Percentiles rank a stretch among this genome's conserved stretches.
Evolutionary conservation across 1,139 yeast species (phyloP).

Genomic region (Candida labiduridarum): DNA sequence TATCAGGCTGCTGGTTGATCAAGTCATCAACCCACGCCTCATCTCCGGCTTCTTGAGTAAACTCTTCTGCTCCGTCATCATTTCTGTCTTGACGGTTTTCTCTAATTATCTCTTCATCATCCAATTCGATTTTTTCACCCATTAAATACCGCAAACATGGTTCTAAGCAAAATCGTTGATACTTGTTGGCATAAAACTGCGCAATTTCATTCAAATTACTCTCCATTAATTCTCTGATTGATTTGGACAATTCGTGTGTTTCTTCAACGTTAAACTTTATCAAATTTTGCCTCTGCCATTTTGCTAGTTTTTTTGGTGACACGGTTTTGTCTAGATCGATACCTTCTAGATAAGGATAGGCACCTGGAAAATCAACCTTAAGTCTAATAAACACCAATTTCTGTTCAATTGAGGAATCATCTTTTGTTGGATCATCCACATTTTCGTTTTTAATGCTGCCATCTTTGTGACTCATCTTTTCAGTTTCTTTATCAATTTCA

Average conservation of each 20-base stretch:
- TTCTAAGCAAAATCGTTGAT: conserved; percentile 73
- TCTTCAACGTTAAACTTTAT: conserved; percentile 71
- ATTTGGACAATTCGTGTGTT: conserved; percentile 62
- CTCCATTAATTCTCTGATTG: conserved; percentile 52
- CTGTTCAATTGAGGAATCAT: conserved; percentile 33
- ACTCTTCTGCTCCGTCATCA: conserved; percentile 22
- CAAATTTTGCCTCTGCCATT: conserved; percentile 26
- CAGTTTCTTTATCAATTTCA: conserved; percentile 10
- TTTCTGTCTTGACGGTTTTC: conserved; percentile 24
- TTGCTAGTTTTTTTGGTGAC: conserved; percentile 23
- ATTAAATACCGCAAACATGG: conserved; percentile 74
- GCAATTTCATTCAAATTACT: conserved; percentile 58
- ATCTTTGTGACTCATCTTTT: conserved; percentile 9
- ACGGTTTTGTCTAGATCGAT: conserved; percentile 33
- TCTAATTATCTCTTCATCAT: conserved; percentile 29
- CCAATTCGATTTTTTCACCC: conserved; percentile 75
- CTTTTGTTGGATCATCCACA: conserved; percentile 13
- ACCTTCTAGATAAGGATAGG: conserved; percentile 63
- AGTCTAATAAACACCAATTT: conserved; percentile 71
- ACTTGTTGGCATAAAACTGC: conserved; percentile 53
- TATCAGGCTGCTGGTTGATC: conserved; percentile 39
- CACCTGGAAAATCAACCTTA: conserved; percentile 64
- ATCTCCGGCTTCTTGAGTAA: conserved; percentile 37
- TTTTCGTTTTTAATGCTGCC: conserved; percentile 5
- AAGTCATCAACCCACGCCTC: conserved; percentile 52